A percentile compares a stretch with the other conserved stretches of the same genome.
Evolutionary conservation across 129 eudicot species (phyloP).

Genomic region (Tagetes patula): DNA sequence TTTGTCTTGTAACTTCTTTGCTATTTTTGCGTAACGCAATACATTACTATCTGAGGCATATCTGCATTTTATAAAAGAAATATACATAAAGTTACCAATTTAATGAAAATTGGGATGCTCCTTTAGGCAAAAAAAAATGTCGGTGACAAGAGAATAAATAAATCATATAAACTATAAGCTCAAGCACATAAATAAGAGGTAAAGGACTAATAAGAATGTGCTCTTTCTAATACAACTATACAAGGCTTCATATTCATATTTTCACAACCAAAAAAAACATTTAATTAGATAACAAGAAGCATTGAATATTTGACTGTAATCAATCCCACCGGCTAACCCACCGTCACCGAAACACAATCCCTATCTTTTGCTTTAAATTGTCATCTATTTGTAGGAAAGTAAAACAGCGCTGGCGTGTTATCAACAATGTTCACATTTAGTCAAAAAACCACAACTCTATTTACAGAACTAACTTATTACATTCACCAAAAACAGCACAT

Average conservation of each 20-base stretch:
- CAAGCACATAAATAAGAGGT: constrained; percentile 9
- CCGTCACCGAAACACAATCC: neutral
- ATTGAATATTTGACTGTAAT: neutral
- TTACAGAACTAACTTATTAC: neutral
- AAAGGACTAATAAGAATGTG: neutral
- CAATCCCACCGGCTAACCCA: neutral
- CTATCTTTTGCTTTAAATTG: neutral
- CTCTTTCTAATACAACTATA: neutral
- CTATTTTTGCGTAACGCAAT: constrained; percentile 79
- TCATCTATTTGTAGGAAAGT: neutral
- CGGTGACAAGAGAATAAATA: neutral
- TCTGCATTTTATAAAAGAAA: constrained; percentile 36
- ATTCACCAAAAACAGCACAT: neutral
- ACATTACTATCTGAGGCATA: constrained; percentile 60
- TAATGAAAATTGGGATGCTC: neutral
- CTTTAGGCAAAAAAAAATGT: neutral
- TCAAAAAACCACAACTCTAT: neutral
- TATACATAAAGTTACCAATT: neutral
- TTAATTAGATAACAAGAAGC: neutral
- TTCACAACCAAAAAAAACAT: too few relatives aligned
- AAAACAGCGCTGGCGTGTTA: neutral
- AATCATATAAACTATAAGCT: neutral
- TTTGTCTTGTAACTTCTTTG: constrained; percentile 69
- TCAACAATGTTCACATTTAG: neutral
- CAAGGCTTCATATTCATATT: too few relatives aligned